Base-by-base conservation (phyloP, 2,329 filamentous ascomycete species). In the Xylaria sp. region DNA sequence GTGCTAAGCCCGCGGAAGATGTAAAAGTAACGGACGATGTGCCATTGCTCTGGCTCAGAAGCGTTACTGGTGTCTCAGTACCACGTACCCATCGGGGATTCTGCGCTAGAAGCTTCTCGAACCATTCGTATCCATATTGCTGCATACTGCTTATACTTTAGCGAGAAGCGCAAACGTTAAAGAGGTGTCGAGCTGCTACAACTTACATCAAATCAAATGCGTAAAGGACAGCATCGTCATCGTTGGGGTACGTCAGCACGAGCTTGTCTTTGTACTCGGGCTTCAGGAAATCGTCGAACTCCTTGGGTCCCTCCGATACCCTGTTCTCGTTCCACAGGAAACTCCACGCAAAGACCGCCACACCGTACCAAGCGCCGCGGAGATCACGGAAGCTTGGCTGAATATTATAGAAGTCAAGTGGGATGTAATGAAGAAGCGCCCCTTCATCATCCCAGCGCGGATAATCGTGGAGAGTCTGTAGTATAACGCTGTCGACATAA, bases 221-320 rank as follows among this genome's bases (percentile, higher is more conserved):
- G 23, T 58, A 62, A 15, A 62, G 59, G 25, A 62, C 59, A 5
- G 59, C 59, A 15, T 62, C 59, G 23, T 62, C 59, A 23, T 62
- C 59, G 43, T 62, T 62, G 2, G 59, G 59, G 15, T 62, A 62
- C n/a, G 59, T 62, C 19, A 62, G 43, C 11, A 58, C 59, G n/a
- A 62, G 48, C 43, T 62, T 62, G 27, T 44, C 48, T 29, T 62
- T 62, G 44, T 19, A 62, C 43, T 62, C 54, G n/a, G 59, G 59
- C 43, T 54, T 54, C 37, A 62, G 27, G 29, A 62, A 51, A 3
- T 62, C 59, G 3, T 62, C 59, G 17, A 62, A 62, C 9, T 62
- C 59, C 13, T 54, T 13, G 2, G 59, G 59, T 2, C 59, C 59
- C 10, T 48, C 1, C 1, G 59, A 58, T 23, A 58, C n/a, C 23